Evolutionary conservation across 345 rosid species (phyloP), one percentile per base, ranked within the genome.

Genomic region (Rhodomyrtus tomentosa): DNA sequence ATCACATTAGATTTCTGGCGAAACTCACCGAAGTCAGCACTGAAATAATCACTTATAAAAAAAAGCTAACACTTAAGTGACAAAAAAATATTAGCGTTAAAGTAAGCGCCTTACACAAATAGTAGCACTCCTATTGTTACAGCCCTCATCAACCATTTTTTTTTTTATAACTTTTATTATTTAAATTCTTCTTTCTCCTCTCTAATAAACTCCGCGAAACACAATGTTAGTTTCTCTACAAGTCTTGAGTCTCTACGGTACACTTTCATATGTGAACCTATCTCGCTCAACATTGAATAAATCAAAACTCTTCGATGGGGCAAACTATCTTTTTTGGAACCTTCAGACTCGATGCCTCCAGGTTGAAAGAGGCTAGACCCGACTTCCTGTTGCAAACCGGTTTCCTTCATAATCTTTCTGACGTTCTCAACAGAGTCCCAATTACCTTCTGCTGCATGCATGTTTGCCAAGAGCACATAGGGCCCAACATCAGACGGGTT

Each of bases 401-500:
- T 87, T 56, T 92, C 91, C 87, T 85, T 85, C 83, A 93, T 88
- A 72, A 89, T 83, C 83, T 56, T 87, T 88, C 94, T 90, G 80
- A 90, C 84, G 45, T 82, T 86, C 87, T 92, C 98, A 48, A 91
- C 90, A 48, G 88, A 89, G 4, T 86, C 87, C 94, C 93, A 95
- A 73, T 88, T 91, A 81, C 92, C 93, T 86, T 89, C 90, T 68
- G 88, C 82, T 29, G 94, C 93, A 89, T 91, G 88, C 50, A 87
- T 87, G 89, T 90, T 90, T 84, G 92, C 89, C 52, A 91, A 84
- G 85, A 93, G 82, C 85, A 93, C 87, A 86, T 91, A 90, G 3
- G 93, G 89, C 12, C 88, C 92, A 51, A 89, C 54, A 83, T 93
- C 93, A 58, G 38, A 72, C 50, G 90, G 95, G 48, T 90, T 87